These are phyloP conservation scores for Fusarium xyrophilum DNA, from an alignment of 2,329 filamentous ascomycete genomes.

Conservation along the genomic window DNA sequence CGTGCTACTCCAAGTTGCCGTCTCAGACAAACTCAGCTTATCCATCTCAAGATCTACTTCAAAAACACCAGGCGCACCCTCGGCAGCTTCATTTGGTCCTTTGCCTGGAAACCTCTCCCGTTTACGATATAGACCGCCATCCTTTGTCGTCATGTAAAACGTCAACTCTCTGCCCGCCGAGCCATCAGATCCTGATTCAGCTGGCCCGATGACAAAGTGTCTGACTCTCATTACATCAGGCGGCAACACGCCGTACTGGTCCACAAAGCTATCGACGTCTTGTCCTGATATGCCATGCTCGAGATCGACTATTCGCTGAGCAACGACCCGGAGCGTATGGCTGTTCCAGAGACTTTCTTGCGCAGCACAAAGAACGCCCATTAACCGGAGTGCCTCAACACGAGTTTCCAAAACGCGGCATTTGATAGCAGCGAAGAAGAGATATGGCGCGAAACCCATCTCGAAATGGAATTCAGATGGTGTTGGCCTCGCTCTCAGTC, in stretches of 20 bases:
- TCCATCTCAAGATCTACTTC: neutral
- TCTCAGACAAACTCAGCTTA: neutral
- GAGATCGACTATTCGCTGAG: slow-evolving; percentile 13
- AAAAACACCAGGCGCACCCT: slow-evolving; percentile 3
- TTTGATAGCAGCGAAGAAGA: slow-evolving; percentile 13
- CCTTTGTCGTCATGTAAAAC: neutral
- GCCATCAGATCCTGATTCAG: neutral
- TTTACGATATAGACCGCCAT: neutral
- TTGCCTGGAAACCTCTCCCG: slow-evolving; percentile 4
- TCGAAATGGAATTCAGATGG: slow-evolving; percentile 8
- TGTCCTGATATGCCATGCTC: slow-evolving; percentile 6
- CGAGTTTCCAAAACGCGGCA: slow-evolving; percentile 13
- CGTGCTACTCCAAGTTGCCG: neutral
- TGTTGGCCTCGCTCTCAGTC: neutral
- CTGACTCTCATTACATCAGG: slow-evolving; percentile 6
- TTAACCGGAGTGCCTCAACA: neutral
- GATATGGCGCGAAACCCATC: slow-evolving; percentile 14
- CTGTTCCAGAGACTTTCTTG: slow-evolving; percentile 25
- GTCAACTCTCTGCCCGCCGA: neutral
- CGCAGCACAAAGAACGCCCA: slow-evolving; percentile 10
- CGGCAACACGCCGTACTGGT: neutral
- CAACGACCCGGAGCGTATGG: slow-evolving; percentile 4
- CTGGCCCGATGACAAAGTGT: slow-evolving; percentile 12
- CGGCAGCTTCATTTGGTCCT: neutral
- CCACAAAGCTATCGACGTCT: neutral